Evolutionary conservation across 139 green algal genomes (phyloP), one percentile per base, ranked within the genome.

Genomic region (Tetraselmis striata): DNA sequence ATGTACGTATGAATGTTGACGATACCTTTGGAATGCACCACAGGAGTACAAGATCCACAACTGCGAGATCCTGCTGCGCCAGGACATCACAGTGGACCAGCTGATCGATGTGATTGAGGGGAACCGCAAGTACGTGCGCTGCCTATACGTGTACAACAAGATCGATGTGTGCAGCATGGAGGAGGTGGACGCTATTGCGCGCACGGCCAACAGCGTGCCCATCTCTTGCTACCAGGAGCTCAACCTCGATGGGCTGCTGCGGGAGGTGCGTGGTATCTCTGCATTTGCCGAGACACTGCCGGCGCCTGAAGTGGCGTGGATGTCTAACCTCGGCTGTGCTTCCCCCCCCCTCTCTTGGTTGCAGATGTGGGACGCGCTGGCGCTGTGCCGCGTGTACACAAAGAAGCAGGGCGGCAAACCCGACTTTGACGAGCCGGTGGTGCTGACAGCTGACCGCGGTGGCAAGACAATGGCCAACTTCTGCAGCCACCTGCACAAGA

Each of bases 91-190:
- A 1, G 92, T 97, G 28, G 96, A 98, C 81, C 93, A 99, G 81
- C 89, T 99, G 2, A 99, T 99, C 74, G 97, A 99, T 82, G 90
- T 99, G 1, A 97, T 99, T 29, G 97, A 99, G 89, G 94, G 94
- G 75, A 97, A 98, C 91, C 86, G 95, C 29, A 86, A 90, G 1
- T 98, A 98, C 87, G 89, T 98, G 11, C 94, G 95, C 82, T 99
- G 96, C 90, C 84, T 99, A 31, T 99, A 99, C 86, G 97, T 99
- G 81, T 99, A 99, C 92, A 99, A 99, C 91, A 99, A 99, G 87
- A 90, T 95, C 26, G 84, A 92, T 58, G 84, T 93, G 29, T 93
- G 90, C 82, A 93, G 84, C 76, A 95, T 99, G 59, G 96, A 99
- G 89, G 96, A 99, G 88, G 96, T 99, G 77, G 95, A 98, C 81